Base-by-base conservation (phyloP, 108 stramenopile species). In the Pseudonitzschia delicatissima region DNA sequence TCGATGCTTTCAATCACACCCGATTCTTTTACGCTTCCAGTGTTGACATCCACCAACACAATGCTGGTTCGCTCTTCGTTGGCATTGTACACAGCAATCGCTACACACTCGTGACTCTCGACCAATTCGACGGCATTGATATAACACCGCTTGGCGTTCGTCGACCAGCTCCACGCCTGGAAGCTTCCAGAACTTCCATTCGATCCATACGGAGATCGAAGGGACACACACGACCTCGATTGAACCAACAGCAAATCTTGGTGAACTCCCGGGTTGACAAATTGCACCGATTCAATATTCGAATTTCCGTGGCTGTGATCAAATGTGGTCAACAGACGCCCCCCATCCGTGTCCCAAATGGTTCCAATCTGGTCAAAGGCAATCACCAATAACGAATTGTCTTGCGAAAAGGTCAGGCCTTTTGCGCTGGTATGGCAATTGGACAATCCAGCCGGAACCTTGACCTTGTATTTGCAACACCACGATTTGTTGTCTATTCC, bases 391-490 rank as follows among this genome's bases (percentile, higher is more conserved):
- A 85, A 77, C 27, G 87, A 80, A 1, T 80, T 82, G 66, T 93
- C 92, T 1, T 76, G 73, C 18, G 92, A 93, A 65, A 93, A 90
- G 3, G 80, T 51, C 8, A 90, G 76, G 4, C 70, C 78, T 48
- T 66, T 32, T 15, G 26, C n/a, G 23, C 58, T 45, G 15, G 69
- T 64, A 52, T 37, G 31, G 73, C 63, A 60, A 55, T 87, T 87
- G 18, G 87, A 74, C 52, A 76, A 90, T 3, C 92, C 92, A 37
- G 86, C 68, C 8, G 92, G 92, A 44, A 78, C 78, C 42, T 77
- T 79, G 32, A 93, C 79, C 61, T 79, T 82, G 76, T 81, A 93
- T 0, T 68, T 70, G 44, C 92, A 90, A 45, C 77, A 78, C 92
- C 92, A 93, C 12, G 60, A 40, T n/a, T n/a, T n/a, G n/a, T n/a